A percentile compares a stretch with the other conserved stretches of the same genome.
phyloP scores from a whole-genome alignment of 768 basidiomycete genomes.

The Lactifluus rugatus region DNA sequence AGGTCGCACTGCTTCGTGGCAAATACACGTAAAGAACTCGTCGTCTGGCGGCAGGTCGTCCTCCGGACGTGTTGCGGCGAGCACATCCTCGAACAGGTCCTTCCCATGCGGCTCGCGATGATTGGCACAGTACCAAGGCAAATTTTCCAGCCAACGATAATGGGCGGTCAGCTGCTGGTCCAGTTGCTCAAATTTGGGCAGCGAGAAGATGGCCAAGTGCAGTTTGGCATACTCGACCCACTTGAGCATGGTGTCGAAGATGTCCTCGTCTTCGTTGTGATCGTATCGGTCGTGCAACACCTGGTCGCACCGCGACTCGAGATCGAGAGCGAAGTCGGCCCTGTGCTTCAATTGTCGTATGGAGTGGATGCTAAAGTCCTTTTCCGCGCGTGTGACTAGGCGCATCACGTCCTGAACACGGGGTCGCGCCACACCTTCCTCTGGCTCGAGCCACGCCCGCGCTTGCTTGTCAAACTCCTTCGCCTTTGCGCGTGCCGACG shows the following conservation, averaged over 20 bases:
- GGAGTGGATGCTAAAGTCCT: slow-evolving; percentile 63
- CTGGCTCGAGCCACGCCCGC: slow-evolving; percentile 55
- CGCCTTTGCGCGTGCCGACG: slow-evolving; percentile 55
- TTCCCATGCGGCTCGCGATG: slow-evolving; percentile 58
- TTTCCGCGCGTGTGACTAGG: slow-evolving; percentile 61
- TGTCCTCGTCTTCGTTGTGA: slow-evolving; percentile 45
- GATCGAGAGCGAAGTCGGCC: slow-evolving; percentile 68
- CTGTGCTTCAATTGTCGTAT: slow-evolving; percentile 57
- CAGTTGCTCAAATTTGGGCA: slow-evolving; percentile 65
- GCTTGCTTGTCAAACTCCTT: slow-evolving; percentile 76
- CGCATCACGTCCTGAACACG: slow-evolving; percentile 59
- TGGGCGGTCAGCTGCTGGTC: slow-evolving; percentile 59
- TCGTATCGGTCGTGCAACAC: slow-evolving; percentile 58
- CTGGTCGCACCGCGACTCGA: slow-evolving; percentile 65
- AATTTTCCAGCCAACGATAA: slow-evolving; percentile 57
- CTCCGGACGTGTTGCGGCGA: slow-evolving; percentile 63
- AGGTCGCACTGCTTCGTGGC: slow-evolving; percentile 57
- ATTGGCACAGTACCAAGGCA: slow-evolving; percentile 72
- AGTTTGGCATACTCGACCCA: slow-evolving; percentile 67
- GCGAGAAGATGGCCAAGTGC: slow-evolving; percentile 61
- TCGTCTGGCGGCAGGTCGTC: slow-evolving; percentile 73
- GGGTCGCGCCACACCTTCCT: slow-evolving; percentile 45
- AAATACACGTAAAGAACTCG: slow-evolving; percentile 82
- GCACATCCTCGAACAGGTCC: slow-evolving; percentile 60
- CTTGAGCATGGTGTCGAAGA: slow-evolving; percentile 61